These are phyloP conservation scores for Fusarium dlaminii DNA, from an alignment of 2,329 filamentous ascomycete genomes.

Conservation along the genomic window DNA sequence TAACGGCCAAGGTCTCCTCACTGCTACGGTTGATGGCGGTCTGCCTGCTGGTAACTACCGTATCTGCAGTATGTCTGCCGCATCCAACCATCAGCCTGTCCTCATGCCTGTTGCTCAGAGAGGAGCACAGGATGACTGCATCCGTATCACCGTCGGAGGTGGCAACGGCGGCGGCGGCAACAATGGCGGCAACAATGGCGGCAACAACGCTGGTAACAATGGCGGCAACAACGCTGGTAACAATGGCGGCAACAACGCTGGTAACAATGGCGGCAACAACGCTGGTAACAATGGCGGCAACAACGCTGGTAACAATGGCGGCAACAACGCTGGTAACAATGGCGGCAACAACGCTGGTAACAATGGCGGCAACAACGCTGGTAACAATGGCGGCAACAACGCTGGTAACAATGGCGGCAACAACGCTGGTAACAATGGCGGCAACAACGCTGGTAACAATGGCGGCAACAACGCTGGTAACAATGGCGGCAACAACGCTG, in stretches of 20 bases:
- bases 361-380: background rate
- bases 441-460: background rate
- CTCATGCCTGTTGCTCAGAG: conserved; percentile 74
- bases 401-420: background rate
- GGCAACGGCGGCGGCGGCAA: conserved; percentile 35
- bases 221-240: background rate
- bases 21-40: conserved; percentile 64
- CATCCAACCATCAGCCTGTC: conserved; percentile 74
- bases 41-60: conserved; percentile 72
- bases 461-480: conserved; percentile 12
- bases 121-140: conserved; percentile 73
- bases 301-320: too few relatives aligned
- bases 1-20: conserved; percentile 63
- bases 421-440: background rate
- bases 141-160: conserved; percentile 65
- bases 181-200: conserved; percentile 19
- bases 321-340: too few relatives aligned
- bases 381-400: too few relatives aligned
- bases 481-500: conserved; percentile 1
- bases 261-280: background rate
- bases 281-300: conserved; percentile 22
- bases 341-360: background rate
- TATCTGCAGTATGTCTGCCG: conserved; percentile 69
- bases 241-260: background rate
- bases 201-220: conserved; percentile 28